Evolutionary conservation across 2,329 filamentous ascomycete species (phyloP).

Genomic region (Leptographium lundbergii): DNA sequence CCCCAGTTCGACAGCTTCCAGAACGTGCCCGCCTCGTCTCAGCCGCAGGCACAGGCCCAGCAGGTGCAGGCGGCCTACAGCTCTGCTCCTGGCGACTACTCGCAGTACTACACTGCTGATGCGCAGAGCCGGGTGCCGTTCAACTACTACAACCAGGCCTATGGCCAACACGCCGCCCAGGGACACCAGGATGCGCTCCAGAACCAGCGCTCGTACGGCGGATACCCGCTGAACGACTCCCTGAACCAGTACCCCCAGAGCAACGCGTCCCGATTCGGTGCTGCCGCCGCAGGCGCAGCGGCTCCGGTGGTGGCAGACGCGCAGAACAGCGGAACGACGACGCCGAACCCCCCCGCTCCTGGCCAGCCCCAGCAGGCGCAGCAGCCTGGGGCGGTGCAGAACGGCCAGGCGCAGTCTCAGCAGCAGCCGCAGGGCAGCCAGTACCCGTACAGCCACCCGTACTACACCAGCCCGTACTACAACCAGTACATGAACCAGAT

Average conservation of each 20-base stretch:
- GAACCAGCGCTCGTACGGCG: conserved; percentile 67
- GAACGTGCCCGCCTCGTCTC: conserved; percentile 15
- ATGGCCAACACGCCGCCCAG: conserved; percentile 39
- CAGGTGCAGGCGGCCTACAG: conserved; percentile 56
- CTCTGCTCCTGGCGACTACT: conserved; percentile 67
- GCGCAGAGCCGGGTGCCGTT: conserved; percentile 61
- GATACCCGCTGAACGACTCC: conserved; percentile 57
- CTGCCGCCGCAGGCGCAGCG: conserved; percentile 21
- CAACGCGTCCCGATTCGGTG: conserved; percentile 52
- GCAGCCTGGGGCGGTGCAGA: conserved; percentile 14
- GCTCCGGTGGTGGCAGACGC: conserved; percentile 42
- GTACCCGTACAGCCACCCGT: conserved; percentile 41
- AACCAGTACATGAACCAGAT: conserved; percentile 36
- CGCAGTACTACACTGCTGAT: conserved; percentile 74
- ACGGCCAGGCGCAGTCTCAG: conserved; percentile 18
- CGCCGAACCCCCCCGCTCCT: conserved; percentile 59
- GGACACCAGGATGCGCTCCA: conserved; percentile 57
- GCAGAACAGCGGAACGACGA: conserved; percentile 81
- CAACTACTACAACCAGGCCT: conserved; percentile 60
- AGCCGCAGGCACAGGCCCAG: conserved; percentile 41
- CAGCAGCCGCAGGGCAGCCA: conserved; percentile 25
- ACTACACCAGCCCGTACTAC: conserved; percentile 52
- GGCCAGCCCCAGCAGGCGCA: conserved; percentile 39
- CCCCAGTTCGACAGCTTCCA: conserved; percentile 51
- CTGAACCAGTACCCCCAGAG: conserved; percentile 63